Evolutionary conservation across 495 filamentous ascomycete species (phyloP).

Genomic region (Penicillium bialowiezense): DNA sequence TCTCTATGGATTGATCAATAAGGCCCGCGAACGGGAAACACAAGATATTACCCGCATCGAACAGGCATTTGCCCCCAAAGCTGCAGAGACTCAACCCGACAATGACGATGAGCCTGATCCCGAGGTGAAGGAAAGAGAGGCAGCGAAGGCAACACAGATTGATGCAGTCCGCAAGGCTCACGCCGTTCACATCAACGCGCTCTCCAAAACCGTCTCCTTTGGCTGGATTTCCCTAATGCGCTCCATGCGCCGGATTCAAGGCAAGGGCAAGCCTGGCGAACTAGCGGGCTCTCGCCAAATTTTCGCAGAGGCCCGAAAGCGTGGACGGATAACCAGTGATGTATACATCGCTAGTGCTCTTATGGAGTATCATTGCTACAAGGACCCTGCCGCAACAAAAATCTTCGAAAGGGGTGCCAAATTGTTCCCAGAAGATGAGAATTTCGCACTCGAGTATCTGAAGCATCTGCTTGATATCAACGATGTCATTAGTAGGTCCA

Average conservation of each 20-base stretch:
- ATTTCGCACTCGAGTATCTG: slow-evolving; percentile 88
- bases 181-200: slow-evolving; percentile 63
- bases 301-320: slow-evolving; percentile 80
- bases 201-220: slow-evolving; percentile 79
- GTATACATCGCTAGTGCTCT: slow-evolving; percentile 90
- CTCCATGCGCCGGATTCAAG: slow-evolving; percentile 89
- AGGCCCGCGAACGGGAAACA: slow-evolving; percentile 68
- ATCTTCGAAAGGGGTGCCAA: slow-evolving; percentile 94
- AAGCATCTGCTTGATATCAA: slow-evolving; percentile 90
- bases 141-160: slow-evolving; percentile 60
- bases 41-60: slow-evolving; percentile 70
- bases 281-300: slow-evolving; percentile 76
- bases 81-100: slow-evolving; percentile 42
- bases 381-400: slow-evolving; percentile 83
- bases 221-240: slow-evolving; percentile 94
- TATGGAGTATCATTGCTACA: slow-evolving; percentile 93
- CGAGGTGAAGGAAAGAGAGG: slow-evolving; percentile 52
- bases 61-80: slow-evolving; percentile 45
- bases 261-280: slow-evolving; percentile 73
- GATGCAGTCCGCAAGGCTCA: slow-evolving; percentile 68
- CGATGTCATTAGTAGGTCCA: slow-evolving; percentile 82
- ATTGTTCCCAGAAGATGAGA: slow-evolving; percentile 87
- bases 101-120: slow-evolving; percentile 66
- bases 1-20: slow-evolving; percentile 75
- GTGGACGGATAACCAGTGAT: slow-evolving; percentile 84